These are phyloP conservation scores for Trichoderma sp. DNA, from an alignment of 2,329 filamentous ascomycete genomes.

Conservation along the genomic window DNA sequence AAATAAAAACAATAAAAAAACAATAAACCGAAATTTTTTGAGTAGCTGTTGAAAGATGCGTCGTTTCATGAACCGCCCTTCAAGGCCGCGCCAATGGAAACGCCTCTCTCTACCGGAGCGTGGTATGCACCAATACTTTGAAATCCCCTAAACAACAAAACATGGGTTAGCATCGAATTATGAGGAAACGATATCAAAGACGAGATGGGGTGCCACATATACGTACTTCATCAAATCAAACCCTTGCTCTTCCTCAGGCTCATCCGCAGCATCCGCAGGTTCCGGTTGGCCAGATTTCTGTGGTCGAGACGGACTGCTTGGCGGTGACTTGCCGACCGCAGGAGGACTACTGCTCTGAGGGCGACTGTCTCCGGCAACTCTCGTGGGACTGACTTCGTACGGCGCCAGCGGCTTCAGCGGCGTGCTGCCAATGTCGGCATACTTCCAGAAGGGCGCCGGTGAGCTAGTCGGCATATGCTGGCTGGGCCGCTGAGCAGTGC, in stretches of 20 bases:
- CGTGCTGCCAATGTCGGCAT: slow-evolving; percentile 71
- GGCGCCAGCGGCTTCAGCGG: slow-evolving; percentile 52
- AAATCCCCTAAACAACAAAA: slow-evolving; percentile 49
- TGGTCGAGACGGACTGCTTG: slow-evolving; percentile 49
- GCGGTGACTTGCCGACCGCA: slow-evolving; percentile 47
- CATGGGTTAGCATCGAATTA: background rate
- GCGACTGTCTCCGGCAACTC: slow-evolving; percentile 40
- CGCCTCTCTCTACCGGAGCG: slow-evolving; percentile 48
- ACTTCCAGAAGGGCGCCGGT: slow-evolving; percentile 86
- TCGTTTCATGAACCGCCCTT: slow-evolving; percentile 30
- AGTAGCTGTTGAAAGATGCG: background rate
- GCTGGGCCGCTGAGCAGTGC: slow-evolving; percentile 75
- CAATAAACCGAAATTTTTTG: background rate
- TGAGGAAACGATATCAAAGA: background rate
- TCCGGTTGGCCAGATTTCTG: slow-evolving; percentile 32
- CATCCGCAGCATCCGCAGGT: slow-evolving; percentile 32
- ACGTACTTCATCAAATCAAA: slow-evolving; percentile 59
- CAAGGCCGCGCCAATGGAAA: slow-evolving; percentile 42
- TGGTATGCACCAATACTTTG: slow-evolving; percentile 64
- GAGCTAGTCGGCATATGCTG: slow-evolving; percentile 84
- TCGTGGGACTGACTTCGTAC: slow-evolving; percentile 60
- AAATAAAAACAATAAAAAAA: background rate
- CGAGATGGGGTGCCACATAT: background rate
- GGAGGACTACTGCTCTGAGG: slow-evolving; percentile 59
- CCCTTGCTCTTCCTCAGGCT: slow-evolving; percentile 46